Base-by-base conservation (phyloP, 257 asterid species). In the Catharanthus roseus region DNA sequence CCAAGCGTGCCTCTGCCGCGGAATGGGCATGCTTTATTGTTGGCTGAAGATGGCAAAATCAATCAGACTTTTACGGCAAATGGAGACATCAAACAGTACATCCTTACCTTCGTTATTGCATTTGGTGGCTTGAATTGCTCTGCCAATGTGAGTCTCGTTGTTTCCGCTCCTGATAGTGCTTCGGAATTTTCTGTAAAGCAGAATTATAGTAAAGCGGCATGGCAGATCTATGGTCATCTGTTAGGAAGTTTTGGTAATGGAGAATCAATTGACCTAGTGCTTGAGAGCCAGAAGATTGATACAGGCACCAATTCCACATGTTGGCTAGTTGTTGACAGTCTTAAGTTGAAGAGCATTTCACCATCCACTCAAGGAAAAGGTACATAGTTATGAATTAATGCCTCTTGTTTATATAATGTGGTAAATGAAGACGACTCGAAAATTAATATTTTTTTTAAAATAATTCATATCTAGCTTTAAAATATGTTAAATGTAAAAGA, bases 241-340 rank as follows among this genome's bases (percentile, higher is more conserved):
- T 34, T 89, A 39, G 91, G 96, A 26, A 83, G 67, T 70, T 89
- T 85, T 86, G 88, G 86, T 13, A 74, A 77, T 29, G 90, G 79
- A 36, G 89, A 84, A 41, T 26, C 79, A 11, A 53, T 86, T 7
- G 81, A 89, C 62, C 75, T 89, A 31, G 89, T 86, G 3, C 72
- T 89, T 12, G 66, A 76, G 42, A 89, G 92, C 74, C 81, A 79
- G 62, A 77, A 75, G 49, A 13, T 64, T 5, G 89, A 76, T 57
- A 77, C 72, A 7, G 89, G 53, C 70, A 55, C 78, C 23, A 81
- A 82, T 70, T 75, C 89, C 49, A 82, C 87, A 12, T 89, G 88
- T 72, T 87, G 96, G 96, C 90, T 89, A 0, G 70, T 86, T 42
- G 71, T 87, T 23, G 93, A 85, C 75, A 71, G 60, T 4, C 87